These are phyloP conservation scores for Hericium alpestre DNA, from an alignment of 768 basidiomycete genomes.

Conservation along the genomic window DNA sequence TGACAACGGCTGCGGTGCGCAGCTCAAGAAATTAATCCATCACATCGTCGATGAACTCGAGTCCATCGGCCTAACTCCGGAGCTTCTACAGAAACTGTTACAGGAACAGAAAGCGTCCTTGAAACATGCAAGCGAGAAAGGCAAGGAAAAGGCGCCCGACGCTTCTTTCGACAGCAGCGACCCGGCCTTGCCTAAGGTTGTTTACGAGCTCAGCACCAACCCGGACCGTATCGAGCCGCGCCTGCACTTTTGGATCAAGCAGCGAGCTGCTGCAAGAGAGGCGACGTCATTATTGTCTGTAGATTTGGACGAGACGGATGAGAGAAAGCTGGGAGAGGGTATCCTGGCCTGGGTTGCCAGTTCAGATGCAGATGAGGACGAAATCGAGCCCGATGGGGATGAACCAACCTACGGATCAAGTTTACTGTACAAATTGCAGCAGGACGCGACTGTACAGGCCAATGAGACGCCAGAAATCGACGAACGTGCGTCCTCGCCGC, in stretches of 20 bases:
- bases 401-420: background rate
- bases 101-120: slow-evolving; percentile 4
- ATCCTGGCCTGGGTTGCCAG: too few species aligned
- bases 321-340: background rate
- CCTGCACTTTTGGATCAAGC: slow-evolving; percentile 38
- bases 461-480: background rate
- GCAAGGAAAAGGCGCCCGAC: slow-evolving; percentile 2
- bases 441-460: background rate
- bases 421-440: background rate
- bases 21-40: slow-evolving; percentile 90
- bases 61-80: slow-evolving; percentile 35
- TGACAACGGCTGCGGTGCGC: background rate
- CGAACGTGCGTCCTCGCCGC: background rate
- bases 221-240: slow-evolving; percentile 45
- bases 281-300: background rate
- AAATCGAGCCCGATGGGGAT: background rate
- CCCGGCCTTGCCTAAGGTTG: slow-evolving; percentile 22
- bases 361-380: background rate
- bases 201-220: slow-evolving; percentile 46
- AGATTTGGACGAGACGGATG: background rate
- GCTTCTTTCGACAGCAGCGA: slow-evolving; percentile 7
- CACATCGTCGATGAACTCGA: slow-evolving; percentile 70
- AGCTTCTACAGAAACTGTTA: slow-evolving; percentile 18
- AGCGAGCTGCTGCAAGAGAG: background rate
- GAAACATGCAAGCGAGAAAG: slow-evolving; percentile 17